Evolutionary conservation across 73 alveolate species (phyloP).

Genomic region (Paramecium sonneborni): DNA sequence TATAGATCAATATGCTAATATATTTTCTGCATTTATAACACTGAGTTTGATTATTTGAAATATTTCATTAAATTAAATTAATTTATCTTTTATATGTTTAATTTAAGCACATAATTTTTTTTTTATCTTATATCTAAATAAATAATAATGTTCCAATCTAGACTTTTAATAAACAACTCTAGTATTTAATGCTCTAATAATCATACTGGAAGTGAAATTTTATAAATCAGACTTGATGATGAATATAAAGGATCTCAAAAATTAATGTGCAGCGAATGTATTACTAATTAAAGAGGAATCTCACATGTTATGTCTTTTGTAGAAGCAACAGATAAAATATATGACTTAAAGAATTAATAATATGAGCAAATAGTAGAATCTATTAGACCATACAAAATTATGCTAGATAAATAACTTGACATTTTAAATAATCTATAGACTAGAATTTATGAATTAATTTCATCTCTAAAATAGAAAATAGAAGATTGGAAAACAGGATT

Average conservation of each 20-base stretch:
- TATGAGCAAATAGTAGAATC: neutral
- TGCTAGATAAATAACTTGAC: neutral
- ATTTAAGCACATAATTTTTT: neutral
- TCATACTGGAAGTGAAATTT: neutral
- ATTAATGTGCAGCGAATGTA: neutral
- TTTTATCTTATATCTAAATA: neutral
- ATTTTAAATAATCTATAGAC: neutral
- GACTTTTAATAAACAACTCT: neutral
- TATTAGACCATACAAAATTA: neutral
- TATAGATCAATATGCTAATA: neutral
- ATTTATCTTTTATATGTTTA: neutral
- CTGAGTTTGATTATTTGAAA: neutral
- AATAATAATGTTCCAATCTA: neutral
- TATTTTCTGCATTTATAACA: neutral
- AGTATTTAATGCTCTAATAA: neutral
- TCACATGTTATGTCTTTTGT: neutral
- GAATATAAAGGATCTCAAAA: neutral
- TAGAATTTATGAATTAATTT: neutral
- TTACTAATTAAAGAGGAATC: neutral
- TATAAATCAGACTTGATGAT: neutral
- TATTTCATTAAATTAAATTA: neutral
- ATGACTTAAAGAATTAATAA: neutral
- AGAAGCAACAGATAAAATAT: neutral
- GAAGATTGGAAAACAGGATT: neutral
- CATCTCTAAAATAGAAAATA: neutral